A percentile compares a stretch with the other conserved stretches of the same genome.
These are phyloP conservation scores for Grigorovia transvaalensis DNA, from an alignment of 805 yeast species.

Conservation along the genomic window DNA sequence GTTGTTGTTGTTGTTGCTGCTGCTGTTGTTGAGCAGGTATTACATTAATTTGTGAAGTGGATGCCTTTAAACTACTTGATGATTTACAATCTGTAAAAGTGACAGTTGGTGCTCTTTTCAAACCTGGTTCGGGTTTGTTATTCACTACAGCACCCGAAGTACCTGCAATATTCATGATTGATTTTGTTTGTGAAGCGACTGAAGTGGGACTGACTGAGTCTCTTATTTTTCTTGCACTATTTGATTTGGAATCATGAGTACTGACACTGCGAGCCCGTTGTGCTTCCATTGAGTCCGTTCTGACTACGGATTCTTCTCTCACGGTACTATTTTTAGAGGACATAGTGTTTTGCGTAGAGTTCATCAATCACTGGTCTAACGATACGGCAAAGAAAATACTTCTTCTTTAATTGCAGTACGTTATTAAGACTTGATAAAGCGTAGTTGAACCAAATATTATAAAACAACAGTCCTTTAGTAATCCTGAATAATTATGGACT, in stretches of 20 bases:
- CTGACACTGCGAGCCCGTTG: background rate
- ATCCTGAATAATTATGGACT: no score
- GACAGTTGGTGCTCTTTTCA: conserved; percentile 25
- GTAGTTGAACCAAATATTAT: no score
- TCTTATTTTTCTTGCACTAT: conserved; percentile 2
- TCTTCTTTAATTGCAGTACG: no score
- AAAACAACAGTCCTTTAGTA: background rate
- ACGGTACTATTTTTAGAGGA: background rate
- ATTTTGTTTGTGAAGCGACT: conserved; percentile 10
- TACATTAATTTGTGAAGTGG: conserved; percentile 4
- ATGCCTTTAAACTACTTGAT: conserved; percentile 3
- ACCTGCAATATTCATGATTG: conserved; percentile 23
- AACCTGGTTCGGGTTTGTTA: conserved; percentile 22
- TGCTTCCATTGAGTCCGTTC: background rate
- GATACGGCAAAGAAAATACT: no score
- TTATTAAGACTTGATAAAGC: no score
- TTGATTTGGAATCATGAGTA: background rate
- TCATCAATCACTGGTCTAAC: background rate
- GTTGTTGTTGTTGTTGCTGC: background rate
- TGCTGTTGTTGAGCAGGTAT: background rate
- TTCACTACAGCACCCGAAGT: conserved; percentile 25
- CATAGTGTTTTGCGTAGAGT: background rate
- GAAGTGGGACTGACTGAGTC: conserved; percentile 16
- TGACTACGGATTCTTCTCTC: background rate
- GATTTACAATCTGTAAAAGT: conserved; percentile 23